Evolutionary conservation across 768 basidiomycete genomes (phyloP), one percentile per base, ranked within the genome.

Genomic region (Paxillus ammoniavirescens): DNA sequence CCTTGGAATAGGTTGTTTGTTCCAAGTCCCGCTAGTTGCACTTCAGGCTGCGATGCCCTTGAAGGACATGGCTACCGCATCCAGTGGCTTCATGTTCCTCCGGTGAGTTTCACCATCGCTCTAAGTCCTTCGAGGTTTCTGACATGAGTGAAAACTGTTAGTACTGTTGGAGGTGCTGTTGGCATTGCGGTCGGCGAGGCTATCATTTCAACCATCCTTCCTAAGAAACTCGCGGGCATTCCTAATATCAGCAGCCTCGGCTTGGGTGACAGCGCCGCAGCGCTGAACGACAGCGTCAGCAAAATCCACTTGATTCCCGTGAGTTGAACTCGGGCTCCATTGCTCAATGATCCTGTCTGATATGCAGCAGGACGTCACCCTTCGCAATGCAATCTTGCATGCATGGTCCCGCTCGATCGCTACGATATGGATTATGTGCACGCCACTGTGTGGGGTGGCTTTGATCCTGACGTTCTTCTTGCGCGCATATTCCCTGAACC

Each of bases 21-120:
- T 87, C 76, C 80, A 82, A 75, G 67, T 69, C 3, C 87, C 87
- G 0, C 69, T 89, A 31, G 86, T 89, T 55, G 86, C 77, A 9
- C 69, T 92, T n/a, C 90, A 92, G 69, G 87, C 88, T 4, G 84
- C 89, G 2, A 92, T 92, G 89, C 90, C 90, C 1, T 65, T 89
- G 28, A 84, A 82, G 59, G 88, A 91, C 58, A 91, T 92, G 88
- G 89, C 89, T 1, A 89, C 89, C 3, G 84, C 81, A 49, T 89
- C 90, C 0, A 73, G 78, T 0, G 82, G 86, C 0, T 86, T 85
- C 59, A 81, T 80, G n/a, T 84, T 93, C 61, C 72, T 91, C 56
- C 76, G 86, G 81, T 83, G 64, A 30, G 67, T 57, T 14, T 18
- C 26, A 18, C 42, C 44, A 35, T n/a, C 33, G 44, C 47, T 42